Evolutionary conservation across 1,139 yeast species (phyloP).

Genomic region (Sugiyamaella neomexicana): DNA sequence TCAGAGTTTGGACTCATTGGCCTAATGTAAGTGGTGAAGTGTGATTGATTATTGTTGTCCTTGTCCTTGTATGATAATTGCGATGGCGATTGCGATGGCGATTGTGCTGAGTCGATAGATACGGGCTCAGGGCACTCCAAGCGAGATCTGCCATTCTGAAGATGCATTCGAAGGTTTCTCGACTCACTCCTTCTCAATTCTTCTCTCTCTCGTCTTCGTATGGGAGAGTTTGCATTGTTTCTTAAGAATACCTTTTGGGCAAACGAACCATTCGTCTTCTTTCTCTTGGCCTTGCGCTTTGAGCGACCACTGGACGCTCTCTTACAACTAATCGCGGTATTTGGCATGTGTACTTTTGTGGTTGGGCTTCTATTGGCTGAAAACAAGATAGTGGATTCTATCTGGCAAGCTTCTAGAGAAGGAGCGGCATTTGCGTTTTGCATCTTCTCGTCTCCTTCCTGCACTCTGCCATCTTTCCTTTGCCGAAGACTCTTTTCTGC

Average conservation of each 20-base stretch:
- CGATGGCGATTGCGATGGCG: no score
- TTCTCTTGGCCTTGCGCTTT: neutral
- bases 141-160: neutral
- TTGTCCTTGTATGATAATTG: neutral
- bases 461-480: neutral
- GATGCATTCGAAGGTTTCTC: neutral
- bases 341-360: neutral
- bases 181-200: neutral
- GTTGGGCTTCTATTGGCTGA: neutral
- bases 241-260: slow-evolving; percentile 11
- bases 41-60: no score
- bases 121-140: neutral
- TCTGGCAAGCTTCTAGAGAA: no score
- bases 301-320: neutral
- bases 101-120: no score
- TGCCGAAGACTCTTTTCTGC: neutral
- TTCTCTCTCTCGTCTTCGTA: neutral
- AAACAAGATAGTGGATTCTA: no score
- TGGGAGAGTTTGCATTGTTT: slow-evolving; percentile 9
- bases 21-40: neutral
- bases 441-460: neutral
- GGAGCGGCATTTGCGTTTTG: neutral
- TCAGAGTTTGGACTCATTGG: neutral
- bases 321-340: neutral
- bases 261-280: slow-evolving; percentile 6